A percentile compares a stretch with the other conserved stretches of the same genome.
phyloP scores from a whole-genome alignment of 108 stramenopile genomes.

The Seminavis robusta region DNA sequence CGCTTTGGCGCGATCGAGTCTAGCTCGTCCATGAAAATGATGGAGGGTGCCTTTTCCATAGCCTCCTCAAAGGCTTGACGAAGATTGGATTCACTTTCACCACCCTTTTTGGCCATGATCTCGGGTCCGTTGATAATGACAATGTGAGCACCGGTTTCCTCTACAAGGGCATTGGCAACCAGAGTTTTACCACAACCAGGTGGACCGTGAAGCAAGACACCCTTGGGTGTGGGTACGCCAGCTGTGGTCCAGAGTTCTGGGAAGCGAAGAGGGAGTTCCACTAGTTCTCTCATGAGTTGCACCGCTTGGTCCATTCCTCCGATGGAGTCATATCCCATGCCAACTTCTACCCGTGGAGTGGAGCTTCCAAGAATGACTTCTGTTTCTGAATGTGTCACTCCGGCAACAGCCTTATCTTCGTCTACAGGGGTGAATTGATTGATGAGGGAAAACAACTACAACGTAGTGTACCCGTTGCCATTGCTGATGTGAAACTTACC shows the following conservation, averaged over 20 bases:
- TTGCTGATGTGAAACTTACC: constrained; percentile 6
- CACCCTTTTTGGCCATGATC: constrained; percentile 94
- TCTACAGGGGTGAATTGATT: constrained; percentile 8
- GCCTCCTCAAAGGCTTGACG: constrained; percentile 91
- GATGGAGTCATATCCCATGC: constrained; percentile 96
- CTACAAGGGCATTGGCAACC: constrained; percentile 93
- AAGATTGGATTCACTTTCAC: constrained; percentile 89
- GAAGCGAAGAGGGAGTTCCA: constrained; percentile 95
- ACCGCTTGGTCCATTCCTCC: constrained; percentile 96
- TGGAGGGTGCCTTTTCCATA: constrained; percentile 86
- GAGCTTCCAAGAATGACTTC: constrained; percentile 59
- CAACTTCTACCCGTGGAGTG: constrained; percentile 58
- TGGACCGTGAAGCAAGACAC: constrained; percentile 95
- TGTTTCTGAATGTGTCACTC: constrained; percentile 47
- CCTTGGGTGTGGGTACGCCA: constrained; percentile 93
- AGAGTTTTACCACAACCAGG: constrained; percentile 98
- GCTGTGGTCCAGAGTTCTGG: constrained; percentile 95
- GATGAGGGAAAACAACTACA: neutral
- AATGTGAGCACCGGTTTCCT: constrained; percentile 95
- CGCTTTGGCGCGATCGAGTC: constrained; percentile 98
- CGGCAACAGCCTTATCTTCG: constrained; percentile 49
- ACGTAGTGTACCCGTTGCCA: constrained; percentile 6
- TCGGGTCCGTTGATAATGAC: constrained; percentile 98
- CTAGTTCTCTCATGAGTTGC: constrained; percentile 94
- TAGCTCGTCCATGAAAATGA: constrained; percentile 98